phyloP scores from a whole-genome alignment of 2,329 filamentous ascomycete genomes.

The Claviceps capensis region DNA sequence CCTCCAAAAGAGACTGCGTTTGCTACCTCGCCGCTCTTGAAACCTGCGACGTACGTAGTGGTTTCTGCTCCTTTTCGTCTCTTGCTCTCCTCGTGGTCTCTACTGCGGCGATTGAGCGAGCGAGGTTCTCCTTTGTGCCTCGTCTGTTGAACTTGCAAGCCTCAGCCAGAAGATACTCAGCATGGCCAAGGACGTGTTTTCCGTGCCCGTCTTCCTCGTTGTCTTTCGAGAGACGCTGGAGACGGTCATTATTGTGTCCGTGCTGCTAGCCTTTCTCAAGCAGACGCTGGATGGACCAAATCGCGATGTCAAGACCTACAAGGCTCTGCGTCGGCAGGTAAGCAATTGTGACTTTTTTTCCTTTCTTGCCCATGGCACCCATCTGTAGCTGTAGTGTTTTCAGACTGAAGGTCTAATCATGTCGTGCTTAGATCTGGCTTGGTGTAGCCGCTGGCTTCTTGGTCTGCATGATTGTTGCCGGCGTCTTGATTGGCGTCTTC shows the following conservation, averaged over 20 bases:
- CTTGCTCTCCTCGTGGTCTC: not conserved
- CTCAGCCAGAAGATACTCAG: constrained; percentile 4
- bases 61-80: not conserved
- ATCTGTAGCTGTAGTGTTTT: no score
- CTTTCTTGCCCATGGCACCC: not conserved
- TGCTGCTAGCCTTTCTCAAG: constrained; percentile 76
- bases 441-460: constrained; percentile 49
- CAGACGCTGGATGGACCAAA: constrained; percentile 57
- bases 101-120: not conserved
- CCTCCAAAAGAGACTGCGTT: not conserved
- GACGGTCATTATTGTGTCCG: constrained; percentile 71
- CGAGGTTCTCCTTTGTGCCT: not conserved
- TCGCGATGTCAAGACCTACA: constrained; percentile 48
- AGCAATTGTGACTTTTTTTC: not conserved
- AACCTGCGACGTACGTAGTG: no score
- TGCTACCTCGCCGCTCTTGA: not conserved
- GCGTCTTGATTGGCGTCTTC: constrained; percentile 57
- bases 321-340: constrained; percentile 53
- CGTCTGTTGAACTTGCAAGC: no score
- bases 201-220: constrained; percentile 78
- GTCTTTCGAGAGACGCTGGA: constrained; percentile 78
- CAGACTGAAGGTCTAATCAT: no score
- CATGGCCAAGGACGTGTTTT: constrained; percentile 58
- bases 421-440: constrained; percentile 36
- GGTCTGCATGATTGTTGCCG: constrained; percentile 52